Conservation (phyloP, 305 asterid species). For the Solanum chacoense region DNA sequence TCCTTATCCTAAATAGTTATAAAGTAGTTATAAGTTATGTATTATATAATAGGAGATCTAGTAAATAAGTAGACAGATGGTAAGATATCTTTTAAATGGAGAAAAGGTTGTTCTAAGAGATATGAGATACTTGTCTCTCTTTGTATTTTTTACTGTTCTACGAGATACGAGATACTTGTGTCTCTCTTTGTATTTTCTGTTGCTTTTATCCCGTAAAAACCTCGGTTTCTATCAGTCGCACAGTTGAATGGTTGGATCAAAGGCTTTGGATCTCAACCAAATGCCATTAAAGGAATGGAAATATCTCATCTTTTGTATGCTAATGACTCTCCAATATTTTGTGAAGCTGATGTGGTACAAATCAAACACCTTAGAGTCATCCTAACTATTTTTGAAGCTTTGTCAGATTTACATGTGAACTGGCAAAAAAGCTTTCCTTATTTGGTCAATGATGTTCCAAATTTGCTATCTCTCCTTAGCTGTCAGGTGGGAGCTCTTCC, state of each 20-base stretch:
- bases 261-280: background rate
- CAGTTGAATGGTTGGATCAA: background rate
- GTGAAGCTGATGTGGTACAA: background rate
- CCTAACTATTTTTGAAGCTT: background rate
- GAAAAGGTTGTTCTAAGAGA: no score
- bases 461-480: background rate
- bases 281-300: background rate
- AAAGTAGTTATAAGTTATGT: no score
- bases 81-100: no score
- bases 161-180: no score
- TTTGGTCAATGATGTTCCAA: background rate
- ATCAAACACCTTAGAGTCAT: background rate
- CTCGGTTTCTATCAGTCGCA: background rate
- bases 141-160: no score
- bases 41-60: no score
- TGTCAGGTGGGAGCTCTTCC: background rate
- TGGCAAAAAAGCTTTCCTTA: background rate
- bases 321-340: background rate
- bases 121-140: no score
- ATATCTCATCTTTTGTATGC: background rate
- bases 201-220: no score
- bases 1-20: no score
- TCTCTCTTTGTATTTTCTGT: no score
- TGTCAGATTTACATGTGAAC: background rate
- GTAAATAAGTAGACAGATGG: no score